A percentile compares a stretch with the other conserved stretches of the same genome.
These are phyloP conservation scores for Ophioceras dolichostomum DNA, from an alignment of 2,329 filamentous ascomycete genomes.

Conservation along the genomic window DNA sequence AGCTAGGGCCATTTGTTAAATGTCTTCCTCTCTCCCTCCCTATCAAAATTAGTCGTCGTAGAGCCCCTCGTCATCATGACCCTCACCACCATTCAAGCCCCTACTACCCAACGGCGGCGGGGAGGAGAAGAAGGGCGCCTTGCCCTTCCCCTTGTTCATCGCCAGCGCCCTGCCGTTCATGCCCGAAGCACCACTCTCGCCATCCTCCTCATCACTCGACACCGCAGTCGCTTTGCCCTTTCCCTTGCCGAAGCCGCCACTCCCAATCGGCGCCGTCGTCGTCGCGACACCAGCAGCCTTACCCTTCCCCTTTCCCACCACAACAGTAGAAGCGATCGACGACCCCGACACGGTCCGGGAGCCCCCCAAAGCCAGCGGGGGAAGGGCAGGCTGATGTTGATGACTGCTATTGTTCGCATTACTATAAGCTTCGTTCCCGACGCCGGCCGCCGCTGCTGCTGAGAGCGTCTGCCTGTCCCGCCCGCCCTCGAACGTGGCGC, in stretches of 20 bases:
- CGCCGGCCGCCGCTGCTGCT: conserved; percentile 9
- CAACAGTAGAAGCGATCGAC: too few relatives aligned
- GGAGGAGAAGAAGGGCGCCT: too few relatives aligned
- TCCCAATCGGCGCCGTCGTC: conserved; percentile 6
- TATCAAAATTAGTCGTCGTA: too few relatives aligned
- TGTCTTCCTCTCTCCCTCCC: too few relatives aligned
- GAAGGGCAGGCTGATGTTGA: conserved; percentile 10
- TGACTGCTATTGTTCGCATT: conserved; percentile 2
- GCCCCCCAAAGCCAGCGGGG: conserved; percentile 10
- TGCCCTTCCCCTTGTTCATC: conserved; percentile 47
- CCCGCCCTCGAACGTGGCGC: conserved; percentile 67
- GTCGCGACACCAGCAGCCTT: too few relatives aligned
- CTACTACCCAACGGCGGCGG: too few relatives aligned
- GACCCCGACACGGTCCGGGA: conserved; percentile 15
- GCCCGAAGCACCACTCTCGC: conserved; percentile 18
- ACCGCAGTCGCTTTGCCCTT: conserved; percentile 21
- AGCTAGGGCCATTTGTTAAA: too few relatives aligned
- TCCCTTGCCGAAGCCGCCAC: conserved; percentile 10
- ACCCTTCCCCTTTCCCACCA: conserved; percentile 24
- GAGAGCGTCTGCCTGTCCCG: conserved; percentile 30
- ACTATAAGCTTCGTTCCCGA: too few relatives aligned
- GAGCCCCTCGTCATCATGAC: conserved; percentile 43
- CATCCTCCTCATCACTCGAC: conserved; percentile 23
- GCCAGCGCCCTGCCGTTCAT: conserved; percentile 15
- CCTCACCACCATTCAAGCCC: conserved; percentile 38